Evolutionary conservation across 1,139 yeast genomes (phyloP), one percentile per base, ranked within the genome.

Genomic region (Saccharomyces hybrid): DNA sequence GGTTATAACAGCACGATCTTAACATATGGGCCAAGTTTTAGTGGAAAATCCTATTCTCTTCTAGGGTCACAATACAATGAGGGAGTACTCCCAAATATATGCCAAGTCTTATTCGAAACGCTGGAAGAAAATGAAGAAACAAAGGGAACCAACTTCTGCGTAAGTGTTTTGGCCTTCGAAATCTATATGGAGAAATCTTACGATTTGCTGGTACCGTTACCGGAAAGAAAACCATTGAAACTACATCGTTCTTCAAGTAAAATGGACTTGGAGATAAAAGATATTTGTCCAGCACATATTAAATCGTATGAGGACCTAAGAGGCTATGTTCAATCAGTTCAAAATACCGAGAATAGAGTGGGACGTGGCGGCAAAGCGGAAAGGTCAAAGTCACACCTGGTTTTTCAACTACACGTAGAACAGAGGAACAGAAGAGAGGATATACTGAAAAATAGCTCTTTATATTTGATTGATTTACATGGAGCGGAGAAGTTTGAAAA

Each of bases 1-100:
- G 32, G 97, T 0, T 88, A 86, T 66, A 88, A 90, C 68, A 93
- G 95, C 23, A 84, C 96, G 0, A 84, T 90, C 0, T 72, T 90
- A 49, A 91, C 96, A 1, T 90, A 88, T 69, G 97, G 97, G 6
- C 96, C 88, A 67, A 86, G 95, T 0, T 95, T 96, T 0, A 80
- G 95, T 1, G 97, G 97, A 3, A 89, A 89, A 66, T 82, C 96
- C 0, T 83, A 82, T 66, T 86, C 96, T 1, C 86, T 90, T 95
- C 80, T 87, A 79, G 97, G 97, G 0, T 66, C 74, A 2, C 72
- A 75, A 23, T 65, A 63, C 1, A 50, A 58, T 9, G 67, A 76
- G 20, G 97, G 97, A 3, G 9, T 38, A 28, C 83, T 87, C 16
- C 96, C 96, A 0, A 74, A 95, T 44, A 82, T 88, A 14, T 79